A percentile compares a stretch with the other conserved stretches of the same genome.
These are phyloP conservation scores for Euphorbia celastroides DNA, from an alignment of 441 rosid genomes.

Conservation along the genomic window DNA sequence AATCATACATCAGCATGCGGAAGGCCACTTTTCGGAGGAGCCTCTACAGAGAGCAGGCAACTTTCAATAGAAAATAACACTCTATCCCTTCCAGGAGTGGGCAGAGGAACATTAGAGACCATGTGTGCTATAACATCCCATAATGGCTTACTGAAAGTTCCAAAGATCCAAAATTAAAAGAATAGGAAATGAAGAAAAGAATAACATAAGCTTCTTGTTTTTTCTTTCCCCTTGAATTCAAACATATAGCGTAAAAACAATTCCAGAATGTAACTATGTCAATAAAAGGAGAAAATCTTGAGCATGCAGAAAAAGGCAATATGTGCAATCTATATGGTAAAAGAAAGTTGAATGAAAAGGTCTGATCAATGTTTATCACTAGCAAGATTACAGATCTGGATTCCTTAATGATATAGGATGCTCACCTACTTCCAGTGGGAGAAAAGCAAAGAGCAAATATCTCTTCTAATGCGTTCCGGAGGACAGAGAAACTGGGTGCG, in stretches of 20 bases:
- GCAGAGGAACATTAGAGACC: slow-evolving; percentile 86
- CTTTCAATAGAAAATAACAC: slow-evolving; percentile 88
- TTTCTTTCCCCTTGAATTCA: slow-evolving; percentile 5
- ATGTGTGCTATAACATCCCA: slow-evolving; percentile 80
- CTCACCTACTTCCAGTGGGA: slow-evolving; percentile 75
- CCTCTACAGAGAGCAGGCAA: slow-evolving; percentile 78
- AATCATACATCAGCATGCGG: slow-evolving; percentile 90
- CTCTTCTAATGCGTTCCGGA: slow-evolving; percentile 82
- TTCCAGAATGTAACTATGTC: slow-evolving; percentile 1
- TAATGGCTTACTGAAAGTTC: slow-evolving; percentile 82
- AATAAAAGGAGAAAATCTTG: not conserved
- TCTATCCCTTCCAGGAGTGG: slow-evolving; percentile 90
- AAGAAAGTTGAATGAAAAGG: not conserved
- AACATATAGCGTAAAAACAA: slow-evolving; percentile 12
- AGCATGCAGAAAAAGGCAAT: not conserved
- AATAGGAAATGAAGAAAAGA: slow-evolving; percentile 2
- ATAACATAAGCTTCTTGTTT: slow-evolving; percentile 14
- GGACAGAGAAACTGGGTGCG: slow-evolving; percentile 73
- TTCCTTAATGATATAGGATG: slow-evolving; percentile 9
- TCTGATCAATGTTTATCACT: not conserved
- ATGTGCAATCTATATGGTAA: not conserved
- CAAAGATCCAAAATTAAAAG: slow-evolving; percentile 32
- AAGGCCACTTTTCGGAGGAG: slow-evolving; percentile 88
- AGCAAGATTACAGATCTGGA: slow-evolving; percentile 1
- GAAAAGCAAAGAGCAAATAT: slow-evolving; percentile 86